Evolutionary conservation across 2,329 filamentous ascomycete genomes (phyloP).

Genomic region (Colletotrichum aenigma): DNA sequence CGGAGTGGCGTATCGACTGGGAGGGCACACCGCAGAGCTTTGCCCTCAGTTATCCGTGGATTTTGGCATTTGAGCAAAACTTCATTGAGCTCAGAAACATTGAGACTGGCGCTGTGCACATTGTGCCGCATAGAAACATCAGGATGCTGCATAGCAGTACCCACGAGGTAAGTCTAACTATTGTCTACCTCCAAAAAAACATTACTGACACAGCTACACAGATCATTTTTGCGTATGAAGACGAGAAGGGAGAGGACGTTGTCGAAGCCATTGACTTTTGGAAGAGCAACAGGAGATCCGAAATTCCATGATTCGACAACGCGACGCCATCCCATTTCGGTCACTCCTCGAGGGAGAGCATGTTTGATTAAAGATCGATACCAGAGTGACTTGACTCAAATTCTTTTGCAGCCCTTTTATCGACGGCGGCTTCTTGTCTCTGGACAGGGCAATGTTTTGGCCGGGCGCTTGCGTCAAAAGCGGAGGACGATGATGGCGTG

Average conservation of each 20-base stretch:
- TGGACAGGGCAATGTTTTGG: neutral
- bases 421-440: neutral
- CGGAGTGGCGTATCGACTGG: conserved; percentile 98
- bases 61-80: conserved; percentile 94
- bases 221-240: conserved; percentile 98
- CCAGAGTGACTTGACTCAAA: conserved; percentile 17
- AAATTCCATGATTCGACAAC: conserved; percentile 29
- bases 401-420: conserved; percentile 3
- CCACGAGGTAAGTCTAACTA: conserved; percentile 74
- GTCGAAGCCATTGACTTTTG: conserved; percentile 97
- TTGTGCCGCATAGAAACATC: conserved; percentile 95
- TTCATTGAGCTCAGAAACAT: conserved; percentile 97
- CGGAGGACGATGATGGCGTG: neutral
- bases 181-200: neutral
- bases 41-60: conserved; percentile 95
- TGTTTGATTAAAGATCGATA: conserved; percentile 21
- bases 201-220: conserved; percentile 40
- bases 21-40: conserved; percentile 92
- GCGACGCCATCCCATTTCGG: conserved; percentile 17
- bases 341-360: neutral
- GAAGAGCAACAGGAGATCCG: conserved; percentile 67
- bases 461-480: neutral
- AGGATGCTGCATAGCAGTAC: conserved; percentile 97
- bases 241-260: conserved; percentile 90
- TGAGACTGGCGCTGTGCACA: conserved; percentile 92